Evolutionary conservation across 2,329 filamentous ascomycete genomes (phyloP).

Genomic region (Stromatinia cepivora): DNA sequence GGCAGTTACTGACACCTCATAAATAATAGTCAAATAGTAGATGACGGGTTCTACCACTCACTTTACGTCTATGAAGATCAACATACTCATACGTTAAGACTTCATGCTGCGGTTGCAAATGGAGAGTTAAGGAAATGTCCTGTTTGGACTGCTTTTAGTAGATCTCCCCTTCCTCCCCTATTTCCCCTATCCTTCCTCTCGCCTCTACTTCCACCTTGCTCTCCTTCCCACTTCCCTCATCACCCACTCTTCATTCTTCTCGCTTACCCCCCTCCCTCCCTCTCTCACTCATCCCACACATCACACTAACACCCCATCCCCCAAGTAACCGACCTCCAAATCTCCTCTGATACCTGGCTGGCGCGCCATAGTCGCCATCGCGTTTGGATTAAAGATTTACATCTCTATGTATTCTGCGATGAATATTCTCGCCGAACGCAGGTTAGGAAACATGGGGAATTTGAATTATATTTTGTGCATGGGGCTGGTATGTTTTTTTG

Average conservation of each 20-base stretch:
- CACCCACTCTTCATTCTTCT: no score
- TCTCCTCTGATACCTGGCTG: constrained; percentile 52
- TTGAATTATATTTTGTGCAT: constrained; percentile 39
- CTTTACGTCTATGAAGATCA: constrained; percentile 56
- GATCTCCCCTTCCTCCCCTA: neutral
- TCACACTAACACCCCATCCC: neutral
- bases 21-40: constrained; percentile 52
- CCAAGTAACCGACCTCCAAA: constrained; percentile 55
- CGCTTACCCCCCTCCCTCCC: no score
- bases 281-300: neutral
- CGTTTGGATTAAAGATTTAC: constrained; percentile 55
- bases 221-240: no score
- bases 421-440: constrained; percentile 56
- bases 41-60: constrained; percentile 55
- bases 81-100: constrained; percentile 50
- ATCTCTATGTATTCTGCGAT: constrained; percentile 60
- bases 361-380: constrained; percentile 49
- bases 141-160: constrained; percentile 65
- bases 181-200: neutral
- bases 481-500: constrained; percentile 32
- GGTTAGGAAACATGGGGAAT: constrained; percentile 43
- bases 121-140: constrained; percentile 56
- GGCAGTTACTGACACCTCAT: neutral
- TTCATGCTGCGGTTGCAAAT: constrained; percentile 58
- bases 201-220: no score